Base-by-base conservation (phyloP, 2,329 filamentous ascomycete species). In the Fusarium continuum region DNA sequence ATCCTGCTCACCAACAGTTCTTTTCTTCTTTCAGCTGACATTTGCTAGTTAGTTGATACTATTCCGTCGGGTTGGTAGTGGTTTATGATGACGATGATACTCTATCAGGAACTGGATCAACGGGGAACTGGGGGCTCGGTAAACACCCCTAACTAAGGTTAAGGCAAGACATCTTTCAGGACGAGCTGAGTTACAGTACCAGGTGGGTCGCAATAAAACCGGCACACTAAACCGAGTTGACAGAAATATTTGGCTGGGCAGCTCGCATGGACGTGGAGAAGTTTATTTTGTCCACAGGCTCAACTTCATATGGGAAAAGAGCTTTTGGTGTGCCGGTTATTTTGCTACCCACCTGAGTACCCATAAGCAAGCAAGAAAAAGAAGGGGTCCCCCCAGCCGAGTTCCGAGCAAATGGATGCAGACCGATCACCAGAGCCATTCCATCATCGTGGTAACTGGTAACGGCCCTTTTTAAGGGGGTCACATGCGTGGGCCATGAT, bases 71-170 rank as follows among this genome's bases (percentile, higher is more conserved):
- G n/a, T n/a, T 28, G 11, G 29, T 41, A 29, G 20, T 31, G 29
- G 41, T 60, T 44, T 29, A 45, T 32, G 39, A 55, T 64, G 61
- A 64, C 60, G 60, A 64, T 64, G 61, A 64, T 64, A n/a, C n/a
- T n/a, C n/a, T n/a, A 64, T 55, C 60, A 64, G 56, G 49, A 32
- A 63, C 47, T 55, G 53, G 39, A 29, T 32, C 31, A 40, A 16
- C n/a, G n/a, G n/a, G n/a, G 32, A 50, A 58, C 55, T 50, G 52
- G 55, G 54, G 31, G 29, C 41, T 34, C 31, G 26, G 38, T 32
- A 20, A n/a, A 36, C 17, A 39, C 28, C 22, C 48, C 48, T 35
- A 54, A 34, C 46, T 46, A 36, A 38, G 26, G 40, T n/a, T 35
- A 16, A 55, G 35, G 25, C 11, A 32, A 38, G 44, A 58, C 36